phyloP scores from a whole-genome alignment of 148 eudicot species.

The Hydrangea macrophylla region DNA sequence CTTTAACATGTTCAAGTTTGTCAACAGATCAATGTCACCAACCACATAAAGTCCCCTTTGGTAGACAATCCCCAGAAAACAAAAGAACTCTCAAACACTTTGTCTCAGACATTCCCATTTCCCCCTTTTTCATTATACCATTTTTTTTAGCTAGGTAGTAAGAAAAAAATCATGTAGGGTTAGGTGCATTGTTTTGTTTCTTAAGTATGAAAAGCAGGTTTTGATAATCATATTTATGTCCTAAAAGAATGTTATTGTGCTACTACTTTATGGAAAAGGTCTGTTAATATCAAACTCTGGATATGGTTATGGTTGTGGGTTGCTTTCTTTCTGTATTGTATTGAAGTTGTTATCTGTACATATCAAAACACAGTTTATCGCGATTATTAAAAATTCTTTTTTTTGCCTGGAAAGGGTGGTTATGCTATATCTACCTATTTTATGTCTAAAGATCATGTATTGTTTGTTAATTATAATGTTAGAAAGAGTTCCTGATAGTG shows the following conservation, averaged over 20 bases:
- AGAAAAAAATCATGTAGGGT: conserved; percentile 11
- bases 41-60: conserved; percentile 14
- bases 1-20: conserved; percentile 16
- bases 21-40: conserved; percentile 25
- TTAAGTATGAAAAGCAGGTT: conserved; percentile 15
- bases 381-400: not conserved
- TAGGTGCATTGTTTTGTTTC: conserved; percentile 12
- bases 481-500: not conserved
- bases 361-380: conserved; percentile 9
- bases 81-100: conserved; percentile 7
- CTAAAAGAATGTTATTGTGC: conserved; percentile 17
- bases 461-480: not conserved
- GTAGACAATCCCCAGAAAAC: conserved; percentile 16
- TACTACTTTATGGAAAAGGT: too few species aligned
- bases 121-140: conserved; percentile 21
- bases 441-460: not conserved
- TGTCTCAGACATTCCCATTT: conserved; percentile 22
- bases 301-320: conserved; percentile 1
- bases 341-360: conserved; percentile 11
- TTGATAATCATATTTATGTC: conserved; percentile 18
- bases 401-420: conserved; percentile 9
- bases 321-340: conserved; percentile 8
- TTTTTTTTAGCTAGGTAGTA: conserved; percentile 8
- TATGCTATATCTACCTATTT: not conserved
- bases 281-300: too few species aligned